Evolutionary conservation across 352 stramenopile genomes (phyloP).

Genomic region (Pelagophyceae sp.): DNA sequence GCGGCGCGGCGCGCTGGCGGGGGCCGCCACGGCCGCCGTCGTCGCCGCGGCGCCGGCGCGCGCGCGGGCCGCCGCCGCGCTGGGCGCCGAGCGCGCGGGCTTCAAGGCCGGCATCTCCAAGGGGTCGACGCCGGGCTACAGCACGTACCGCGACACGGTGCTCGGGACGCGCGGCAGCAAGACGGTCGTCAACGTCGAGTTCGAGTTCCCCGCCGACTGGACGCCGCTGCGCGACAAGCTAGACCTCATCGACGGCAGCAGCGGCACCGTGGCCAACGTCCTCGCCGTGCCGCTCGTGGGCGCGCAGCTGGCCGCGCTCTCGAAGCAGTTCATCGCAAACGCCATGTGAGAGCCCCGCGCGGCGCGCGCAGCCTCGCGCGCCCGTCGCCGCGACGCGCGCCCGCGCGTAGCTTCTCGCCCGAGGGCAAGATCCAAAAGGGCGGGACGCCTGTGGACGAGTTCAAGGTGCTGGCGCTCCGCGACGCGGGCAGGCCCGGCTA

Average conservation of each 20-base stretch:
- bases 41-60: too few species aligned
- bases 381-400: too few species aligned
- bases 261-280: background rate
- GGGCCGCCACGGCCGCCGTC: too few species aligned
- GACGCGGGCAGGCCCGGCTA: background rate
- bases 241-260: background rate
- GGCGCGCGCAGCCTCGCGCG: too few species aligned
- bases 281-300: background rate
- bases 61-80: background rate
- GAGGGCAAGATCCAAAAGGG: slow-evolving; percentile 8
- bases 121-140: background rate
- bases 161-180: background rate
- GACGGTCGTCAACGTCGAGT: background rate
- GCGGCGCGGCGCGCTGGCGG: too few species aligned
- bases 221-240: background rate
- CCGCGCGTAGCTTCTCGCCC: slow-evolving; percentile 15
- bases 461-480: background rate
- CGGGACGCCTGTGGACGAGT: slow-evolving; percentile 4
- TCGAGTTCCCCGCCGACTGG: background rate
- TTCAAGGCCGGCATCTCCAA: background rate
- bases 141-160: background rate
- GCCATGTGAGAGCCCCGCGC: too few species aligned
- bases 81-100: background rate
- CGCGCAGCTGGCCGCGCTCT: background rate
- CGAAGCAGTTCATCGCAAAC: background rate